Percentiles rank a stretch among this genome's conserved stretches.
Evolutionary conservation across 176 grass and related monocot genomes (phyloP).

Genomic region (Carex kokanica): DNA sequence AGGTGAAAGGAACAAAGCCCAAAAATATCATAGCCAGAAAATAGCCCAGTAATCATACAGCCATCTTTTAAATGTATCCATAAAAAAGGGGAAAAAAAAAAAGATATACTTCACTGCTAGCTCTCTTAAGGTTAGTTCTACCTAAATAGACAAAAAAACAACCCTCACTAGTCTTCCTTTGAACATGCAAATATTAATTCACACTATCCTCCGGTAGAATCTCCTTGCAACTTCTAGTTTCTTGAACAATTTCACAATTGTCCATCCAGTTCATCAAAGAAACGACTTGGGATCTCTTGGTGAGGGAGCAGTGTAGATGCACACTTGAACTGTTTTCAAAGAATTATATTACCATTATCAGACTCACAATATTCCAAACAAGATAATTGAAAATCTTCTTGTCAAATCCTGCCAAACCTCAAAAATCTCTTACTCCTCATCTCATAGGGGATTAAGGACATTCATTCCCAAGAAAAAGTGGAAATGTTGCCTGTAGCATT

Average conservation of each 20-base stretch:
- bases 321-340: slow-evolving; percentile 67
- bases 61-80: background rate
- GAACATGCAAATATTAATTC: slow-evolving; percentile 13
- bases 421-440: background rate
- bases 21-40: background rate
- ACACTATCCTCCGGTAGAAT: background rate
- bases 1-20: background rate
- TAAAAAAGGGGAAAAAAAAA: background rate
- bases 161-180: background rate
- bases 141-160: slow-evolving; percentile 23
- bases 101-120: background rate
- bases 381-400: background rate
- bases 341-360: slow-evolving; percentile 29
- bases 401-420: too few species aligned
- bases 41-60: slow-evolving; percentile 21
- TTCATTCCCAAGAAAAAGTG: background rate
- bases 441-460: background rate
- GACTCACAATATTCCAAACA: background rate
- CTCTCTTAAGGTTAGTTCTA: slow-evolving; percentile 15
- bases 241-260: background rate
- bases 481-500: background rate
- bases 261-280: slow-evolving; percentile 10
- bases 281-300: slow-evolving; percentile 39
- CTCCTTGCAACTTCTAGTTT: background rate
- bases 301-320: slow-evolving; percentile 54